Evolutionary conservation across 2,329 filamentous ascomycete species (phyloP).

Genomic region (Neopestalotiopsis sp.): DNA sequence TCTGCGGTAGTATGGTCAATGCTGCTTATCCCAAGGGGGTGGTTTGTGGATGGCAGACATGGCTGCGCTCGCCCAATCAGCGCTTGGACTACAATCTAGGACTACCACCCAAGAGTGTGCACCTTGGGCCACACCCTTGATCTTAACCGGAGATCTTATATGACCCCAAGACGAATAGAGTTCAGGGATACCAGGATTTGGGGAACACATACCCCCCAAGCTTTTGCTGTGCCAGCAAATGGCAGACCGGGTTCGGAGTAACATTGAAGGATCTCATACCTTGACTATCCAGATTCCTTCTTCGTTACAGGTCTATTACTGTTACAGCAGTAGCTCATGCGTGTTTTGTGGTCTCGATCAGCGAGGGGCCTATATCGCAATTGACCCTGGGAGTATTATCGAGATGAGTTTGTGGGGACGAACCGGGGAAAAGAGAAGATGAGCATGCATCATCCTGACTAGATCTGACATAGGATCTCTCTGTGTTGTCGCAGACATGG

Average conservation of each 20-base stretch:
- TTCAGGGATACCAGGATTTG: slow-evolving; percentile 5
- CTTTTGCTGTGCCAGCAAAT: neutral
- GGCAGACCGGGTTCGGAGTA: neutral
- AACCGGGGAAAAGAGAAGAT: neutral
- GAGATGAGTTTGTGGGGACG: slow-evolving; percentile 1
- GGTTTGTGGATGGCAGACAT: neutral
- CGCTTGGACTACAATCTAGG: neutral
- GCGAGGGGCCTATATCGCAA: neutral
- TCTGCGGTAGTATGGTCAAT: neutral
- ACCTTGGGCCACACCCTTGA: neutral
- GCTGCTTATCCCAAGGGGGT: slow-evolving; percentile 15
- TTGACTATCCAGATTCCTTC: neutral
- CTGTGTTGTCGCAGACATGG: neutral
- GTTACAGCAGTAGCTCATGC: neutral
- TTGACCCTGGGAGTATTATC: neutral
- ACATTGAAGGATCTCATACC: neutral
- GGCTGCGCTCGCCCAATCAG: neutral
- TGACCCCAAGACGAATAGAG: slow-evolving; percentile 1
- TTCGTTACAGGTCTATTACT: neutral
- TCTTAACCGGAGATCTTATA: slow-evolving; percentile 18
- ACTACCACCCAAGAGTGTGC: neutral
- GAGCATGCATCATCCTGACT: slow-evolving; percentile 4
- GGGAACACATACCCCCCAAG: neutral
- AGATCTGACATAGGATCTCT: neutral
- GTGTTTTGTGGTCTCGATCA: neutral